Evolutionary conservation across 805 yeast species (phyloP).

Genomic region (Barnettozyma salicaria): DNA sequence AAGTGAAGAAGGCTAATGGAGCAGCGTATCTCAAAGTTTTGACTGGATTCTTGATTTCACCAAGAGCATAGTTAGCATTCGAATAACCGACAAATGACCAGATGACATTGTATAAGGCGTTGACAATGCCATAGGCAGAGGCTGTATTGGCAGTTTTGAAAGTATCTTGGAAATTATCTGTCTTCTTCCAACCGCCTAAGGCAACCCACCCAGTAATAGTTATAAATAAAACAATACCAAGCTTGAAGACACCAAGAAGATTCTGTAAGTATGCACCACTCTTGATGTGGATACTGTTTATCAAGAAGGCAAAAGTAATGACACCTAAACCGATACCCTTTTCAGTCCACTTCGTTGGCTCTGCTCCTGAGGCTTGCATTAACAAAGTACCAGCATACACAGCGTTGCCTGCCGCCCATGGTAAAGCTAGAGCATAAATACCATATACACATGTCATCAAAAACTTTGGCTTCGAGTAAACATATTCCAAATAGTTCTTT

Average conservation of each 20-base stretch:
- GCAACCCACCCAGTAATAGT: slow-evolving; percentile 81
- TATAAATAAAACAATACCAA: slow-evolving; percentile 64
- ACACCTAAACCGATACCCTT: slow-evolving; percentile 74
- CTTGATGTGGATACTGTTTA: slow-evolving; percentile 56
- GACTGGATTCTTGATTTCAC: slow-evolving; percentile 71
- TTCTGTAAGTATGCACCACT: slow-evolving; percentile 63
- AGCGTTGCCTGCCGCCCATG: slow-evolving; percentile 85
- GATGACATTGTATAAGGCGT: slow-evolving; percentile 74
- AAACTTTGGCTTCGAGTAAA: slow-evolving; percentile 62
- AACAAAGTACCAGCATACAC: slow-evolving; percentile 76
- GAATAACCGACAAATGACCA: slow-evolving; percentile 85
- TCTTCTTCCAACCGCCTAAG: slow-evolving; percentile 60
- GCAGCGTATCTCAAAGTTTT: slow-evolving; percentile 67
- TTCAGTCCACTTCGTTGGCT: slow-evolving; percentile 67
- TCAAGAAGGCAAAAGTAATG: slow-evolving; percentile 60
- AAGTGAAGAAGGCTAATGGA: slow-evolving; percentile 58
- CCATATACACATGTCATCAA: slow-evolving; percentile 62
- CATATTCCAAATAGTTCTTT: slow-evolving; percentile 70
- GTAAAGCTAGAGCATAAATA: slow-evolving; percentile 64
- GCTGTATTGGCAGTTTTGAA: slow-evolving; percentile 49
- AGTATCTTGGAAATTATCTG: slow-evolving; percentile 55
- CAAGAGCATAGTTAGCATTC: slow-evolving; percentile 76
- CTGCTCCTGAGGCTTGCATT: slow-evolving; percentile 64
- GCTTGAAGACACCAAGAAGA: slow-evolving; percentile 63
- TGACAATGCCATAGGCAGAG: slow-evolving; percentile 63